Base-by-base conservation (phyloP, 805 yeast genomes). In the Kockiozyma suomiensis region DNA sequence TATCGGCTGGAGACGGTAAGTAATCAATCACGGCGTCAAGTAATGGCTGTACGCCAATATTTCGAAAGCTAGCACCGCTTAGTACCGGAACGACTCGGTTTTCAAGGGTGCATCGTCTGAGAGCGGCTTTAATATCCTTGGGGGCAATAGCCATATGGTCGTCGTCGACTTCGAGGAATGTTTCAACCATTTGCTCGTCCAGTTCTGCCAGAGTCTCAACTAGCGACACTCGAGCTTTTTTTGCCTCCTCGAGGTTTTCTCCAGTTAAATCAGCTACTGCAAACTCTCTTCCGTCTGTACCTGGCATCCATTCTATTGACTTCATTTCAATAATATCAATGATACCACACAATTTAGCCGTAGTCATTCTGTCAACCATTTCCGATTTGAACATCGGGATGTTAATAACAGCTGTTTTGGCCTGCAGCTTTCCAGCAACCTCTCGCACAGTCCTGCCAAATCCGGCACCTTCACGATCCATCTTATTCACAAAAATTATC, bases 401-500 rank as follows among this genome's bases (percentile, higher is more conserved):
- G 62, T 87, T 91, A n/a, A 89, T 78, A 35, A 91, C 72, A 0
- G 85, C 87, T 1, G 86, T 90, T 40, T 86, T 79, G 0, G 96
- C 89, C 17, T 84, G 84, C 59, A 94, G 76, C 69, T 88, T 88
- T 21, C 84, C 74, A 13, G 90, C 87, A 26, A 94, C 81, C 67
- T 93, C 97, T 66, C 84, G 85, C 4, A 90, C 96, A 0, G 97
- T 90, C 58, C 97, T 78, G 64, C 96, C 86, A 71, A 85, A 94
- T 0, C 97, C 97, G 0, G 98, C 97, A 21, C 99, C 99, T 15
- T 85, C 87, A 61, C 98, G 80, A 75, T 94, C 99, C 98, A 94
- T 92, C 73, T 94, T 94, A 73, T 94, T 94, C 35, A 94, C 82
- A 71, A 84, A 94, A 12, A 90, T 85, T 12, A 94, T 77, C 51